Evolutionary conservation across 495 filamentous ascomycete species (phyloP).

Genomic region (Penicillium pancosmium): DNA sequence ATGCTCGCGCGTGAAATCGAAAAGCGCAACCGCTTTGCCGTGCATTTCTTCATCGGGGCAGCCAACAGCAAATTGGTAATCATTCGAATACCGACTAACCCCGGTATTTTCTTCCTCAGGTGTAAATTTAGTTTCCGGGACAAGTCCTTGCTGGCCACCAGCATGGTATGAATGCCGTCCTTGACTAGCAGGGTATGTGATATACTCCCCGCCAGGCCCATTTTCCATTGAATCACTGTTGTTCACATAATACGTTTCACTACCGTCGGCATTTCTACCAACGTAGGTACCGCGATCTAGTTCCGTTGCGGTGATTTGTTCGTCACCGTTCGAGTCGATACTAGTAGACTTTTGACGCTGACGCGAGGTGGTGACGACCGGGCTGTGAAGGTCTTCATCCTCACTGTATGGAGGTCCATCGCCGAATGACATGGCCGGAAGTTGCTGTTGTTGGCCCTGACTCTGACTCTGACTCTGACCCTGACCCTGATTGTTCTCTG

Average conservation of each 20-base stretch:
- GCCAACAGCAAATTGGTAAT: slow-evolving; percentile 94
- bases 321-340: slow-evolving; percentile 39
- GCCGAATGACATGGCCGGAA: slow-evolving; percentile 82
- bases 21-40: slow-evolving; percentile 92
- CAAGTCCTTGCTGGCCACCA: slow-evolving; percentile 60
- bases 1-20: slow-evolving; percentile 92
- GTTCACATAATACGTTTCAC: slow-evolving; percentile 75
- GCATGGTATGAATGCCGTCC: slow-evolving; percentile 56
- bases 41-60: slow-evolving; percentile 98
- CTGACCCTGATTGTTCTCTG: slow-evolving; percentile 42
- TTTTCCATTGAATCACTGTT: slow-evolving; percentile 61
- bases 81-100: slow-evolving; percentile 74
- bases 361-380: slow-evolving; percentile 73
- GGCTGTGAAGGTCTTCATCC: slow-evolving; percentile 93
- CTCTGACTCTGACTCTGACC: background rate
- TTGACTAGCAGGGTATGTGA: slow-evolving; percentile 74
- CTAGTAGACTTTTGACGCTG: slow-evolving; percentile 79
- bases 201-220: slow-evolving; percentile 77
- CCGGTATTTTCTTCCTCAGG: slow-evolving; percentile 62
- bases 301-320: slow-evolving; percentile 21
- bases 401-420: slow-evolving; percentile 97
- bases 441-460: slow-evolving; percentile 50
- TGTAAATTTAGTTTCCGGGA: slow-evolving; percentile 54
- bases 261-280: slow-evolving; percentile 70
- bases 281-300: slow-evolving; percentile 66